A percentile compares a stretch with the other conserved stretches of the same genome.
Conservation (phyloP, 306 rosid genomes). For the Dicorynia guianensis region DNA sequence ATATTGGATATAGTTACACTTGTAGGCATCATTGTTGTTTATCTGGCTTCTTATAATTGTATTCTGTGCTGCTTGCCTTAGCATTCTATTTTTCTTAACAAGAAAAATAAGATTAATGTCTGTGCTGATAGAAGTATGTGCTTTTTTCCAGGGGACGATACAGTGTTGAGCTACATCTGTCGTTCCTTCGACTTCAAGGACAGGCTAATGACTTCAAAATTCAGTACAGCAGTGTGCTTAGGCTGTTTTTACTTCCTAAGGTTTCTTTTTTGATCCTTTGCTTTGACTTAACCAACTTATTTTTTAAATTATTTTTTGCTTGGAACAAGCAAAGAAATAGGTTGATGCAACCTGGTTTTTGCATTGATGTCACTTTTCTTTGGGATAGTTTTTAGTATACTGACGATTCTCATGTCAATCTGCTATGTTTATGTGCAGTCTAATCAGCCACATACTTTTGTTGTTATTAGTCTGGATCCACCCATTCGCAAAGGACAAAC, state of each 20-base stretch:
- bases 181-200: conserved; percentile 93
- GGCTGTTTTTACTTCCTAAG: conserved; percentile 97
- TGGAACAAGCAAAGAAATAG: not conserved
- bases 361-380: conserved; percentile 16
- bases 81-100: not conserved
- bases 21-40: conserved; percentile 17
- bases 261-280: conserved; percentile 50
- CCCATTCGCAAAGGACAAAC: conserved; percentile 99
- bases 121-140: conserved; percentile 39
- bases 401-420: conserved; percentile 33
- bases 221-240: conserved; percentile 97
- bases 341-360: conserved; percentile 11
- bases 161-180: conserved; percentile 93
- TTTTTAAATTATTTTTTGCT: conserved; percentile 10
- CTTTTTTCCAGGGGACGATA: conserved; percentile 83
- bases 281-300: conserved; percentile 8
- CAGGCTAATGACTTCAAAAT: conserved; percentile 99
- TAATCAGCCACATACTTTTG: conserved; percentile 96
- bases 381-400: conserved; percentile 12
- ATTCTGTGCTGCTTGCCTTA: conserved; percentile 17
- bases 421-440: conserved; percentile 66
- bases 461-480: conserved; percentile 91
- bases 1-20: not conserved
- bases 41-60: conserved; percentile 18
- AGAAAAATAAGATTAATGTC: not conserved